Conservation (phyloP, 139 green algal species). For the Monoraphidium neglectum region DNA sequence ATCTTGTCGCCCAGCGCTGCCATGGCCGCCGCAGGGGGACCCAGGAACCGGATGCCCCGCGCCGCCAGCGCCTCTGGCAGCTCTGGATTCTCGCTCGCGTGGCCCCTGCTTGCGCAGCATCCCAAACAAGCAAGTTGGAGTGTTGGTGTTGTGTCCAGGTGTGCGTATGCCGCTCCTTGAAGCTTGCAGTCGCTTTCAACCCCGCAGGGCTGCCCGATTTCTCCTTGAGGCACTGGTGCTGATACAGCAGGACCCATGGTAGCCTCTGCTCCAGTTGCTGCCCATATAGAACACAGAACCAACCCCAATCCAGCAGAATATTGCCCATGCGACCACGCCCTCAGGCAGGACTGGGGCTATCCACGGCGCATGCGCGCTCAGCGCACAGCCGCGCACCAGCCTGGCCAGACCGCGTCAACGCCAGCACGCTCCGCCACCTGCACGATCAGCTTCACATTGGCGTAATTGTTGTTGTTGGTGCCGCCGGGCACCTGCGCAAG, state of each 20-base stretch:
- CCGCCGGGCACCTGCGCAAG: slow-evolving; percentile 90
- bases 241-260: too few species aligned
- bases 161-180: too few species aligned
- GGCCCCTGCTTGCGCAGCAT: slow-evolving; percentile 74
- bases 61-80: slow-evolving; percentile 78
- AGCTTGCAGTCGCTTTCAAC: too few species aligned
- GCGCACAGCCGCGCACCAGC: slow-evolving; percentile 68
- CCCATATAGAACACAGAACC: too few species aligned
- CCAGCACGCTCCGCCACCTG: slow-evolving; percentile 75
- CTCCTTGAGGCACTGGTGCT: too few species aligned
- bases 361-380: background rate
- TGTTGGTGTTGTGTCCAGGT: too few species aligned
- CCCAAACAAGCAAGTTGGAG: too few species aligned
- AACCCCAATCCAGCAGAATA: too few species aligned
- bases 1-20: slow-evolving; percentile 96
- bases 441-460: slow-evolving; percentile 95
- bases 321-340: too few species aligned
- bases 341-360: too few species aligned
- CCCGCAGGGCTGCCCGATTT: too few species aligned
- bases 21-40: slow-evolving; percentile 84
- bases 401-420: slow-evolving; percentile 97
- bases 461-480: slow-evolving; percentile 99
- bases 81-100: slow-evolving; percentile 96
- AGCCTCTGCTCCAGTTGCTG: too few species aligned
- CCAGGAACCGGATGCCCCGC: slow-evolving; percentile 89